These are phyloP conservation scores for Cornus suecica DNA, from an alignment of 148 eudicot genomes.

Conservation along the genomic window DNA sequence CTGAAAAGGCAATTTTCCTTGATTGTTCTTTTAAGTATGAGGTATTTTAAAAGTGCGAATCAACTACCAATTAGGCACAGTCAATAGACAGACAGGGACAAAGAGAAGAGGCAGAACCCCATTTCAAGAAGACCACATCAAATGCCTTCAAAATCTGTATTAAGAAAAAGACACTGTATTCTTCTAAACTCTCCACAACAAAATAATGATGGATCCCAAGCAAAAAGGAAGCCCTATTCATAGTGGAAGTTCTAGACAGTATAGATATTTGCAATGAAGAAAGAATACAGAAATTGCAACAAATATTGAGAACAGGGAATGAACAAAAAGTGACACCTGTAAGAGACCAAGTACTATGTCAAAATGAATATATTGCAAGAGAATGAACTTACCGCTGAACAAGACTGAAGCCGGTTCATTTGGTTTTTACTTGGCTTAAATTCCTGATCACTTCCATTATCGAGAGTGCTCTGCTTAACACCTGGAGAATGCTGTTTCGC, in stretches of 20 bases:
- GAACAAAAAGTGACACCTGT: background rate
- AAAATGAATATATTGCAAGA: background rate
- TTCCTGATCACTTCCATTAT: constrained; percentile 23
- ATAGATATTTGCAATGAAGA: background rate
- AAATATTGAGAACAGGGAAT: background rate
- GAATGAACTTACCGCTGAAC: constrained; percentile 19
- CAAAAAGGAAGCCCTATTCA: background rate
- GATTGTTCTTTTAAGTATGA: background rate
- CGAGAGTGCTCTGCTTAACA: constrained; percentile 14
- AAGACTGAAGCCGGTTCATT: constrained; percentile 6
- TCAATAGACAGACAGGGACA: background rate
- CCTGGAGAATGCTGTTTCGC: constrained; percentile 14
- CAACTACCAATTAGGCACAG: background rate
- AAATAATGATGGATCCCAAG: background rate
- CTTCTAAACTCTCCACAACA: background rate
- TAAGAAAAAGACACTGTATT: background rate
- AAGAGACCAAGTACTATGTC: background rate
- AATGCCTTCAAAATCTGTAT: background rate
- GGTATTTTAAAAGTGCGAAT: background rate
- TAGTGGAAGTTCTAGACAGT: constrained; percentile 1
- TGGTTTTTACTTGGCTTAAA: background rate
- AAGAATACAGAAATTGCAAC: background rate
- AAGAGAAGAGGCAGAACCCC: background rate
- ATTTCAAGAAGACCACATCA: background rate
- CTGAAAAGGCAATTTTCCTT: no score